Conservation (phyloP, 2,329 filamentous ascomycete species). For the Neoarthrinium moseri region DNA sequence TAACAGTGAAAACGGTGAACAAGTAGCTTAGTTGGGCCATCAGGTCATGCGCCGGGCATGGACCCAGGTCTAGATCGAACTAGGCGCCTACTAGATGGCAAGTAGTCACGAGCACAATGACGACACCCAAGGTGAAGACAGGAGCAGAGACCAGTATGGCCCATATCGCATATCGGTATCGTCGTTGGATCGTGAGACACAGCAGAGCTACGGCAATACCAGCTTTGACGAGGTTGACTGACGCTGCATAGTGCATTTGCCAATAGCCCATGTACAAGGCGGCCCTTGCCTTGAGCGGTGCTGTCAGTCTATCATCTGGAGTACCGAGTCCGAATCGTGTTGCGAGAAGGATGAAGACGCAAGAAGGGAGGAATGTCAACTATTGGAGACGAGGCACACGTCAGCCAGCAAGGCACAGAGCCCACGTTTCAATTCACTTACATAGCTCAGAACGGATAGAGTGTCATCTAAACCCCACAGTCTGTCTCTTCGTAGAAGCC, state of each 20-base stretch:
- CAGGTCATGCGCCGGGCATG: neutral
- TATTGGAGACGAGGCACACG: neutral
- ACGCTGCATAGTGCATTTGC: conserved; percentile 4
- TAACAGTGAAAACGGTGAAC: conserved; percentile 1
- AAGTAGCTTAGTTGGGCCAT: neutral
- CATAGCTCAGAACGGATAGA: neutral
- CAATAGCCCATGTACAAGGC: conserved; percentile 5
- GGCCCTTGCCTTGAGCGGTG: too few relatives aligned
- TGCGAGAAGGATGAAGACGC: too few relatives aligned
- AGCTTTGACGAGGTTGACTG: conserved; percentile 7
- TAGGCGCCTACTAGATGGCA: conserved; percentile 3
- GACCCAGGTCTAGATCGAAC: neutral
- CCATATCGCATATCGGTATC: neutral
- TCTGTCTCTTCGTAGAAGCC: neutral
- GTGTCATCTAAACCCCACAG: neutral
- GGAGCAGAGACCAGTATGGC: neutral
- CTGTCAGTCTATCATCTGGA: too few relatives aligned
- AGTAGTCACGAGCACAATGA: neutral
- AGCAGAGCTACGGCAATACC: conserved; percentile 7
- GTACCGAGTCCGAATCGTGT: too few relatives aligned
- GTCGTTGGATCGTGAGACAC: conserved; percentile 4
- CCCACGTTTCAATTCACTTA: neutral
- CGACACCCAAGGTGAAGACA: neutral
- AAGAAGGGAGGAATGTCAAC: neutral
- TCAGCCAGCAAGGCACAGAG: neutral